Percentiles rank a stretch among this genome's conserved stretches.
Evolutionary conservation across 1,284 basidiomycete genomes (phyloP).

Genomic region (Papiliotrema nemorosa): DNA sequence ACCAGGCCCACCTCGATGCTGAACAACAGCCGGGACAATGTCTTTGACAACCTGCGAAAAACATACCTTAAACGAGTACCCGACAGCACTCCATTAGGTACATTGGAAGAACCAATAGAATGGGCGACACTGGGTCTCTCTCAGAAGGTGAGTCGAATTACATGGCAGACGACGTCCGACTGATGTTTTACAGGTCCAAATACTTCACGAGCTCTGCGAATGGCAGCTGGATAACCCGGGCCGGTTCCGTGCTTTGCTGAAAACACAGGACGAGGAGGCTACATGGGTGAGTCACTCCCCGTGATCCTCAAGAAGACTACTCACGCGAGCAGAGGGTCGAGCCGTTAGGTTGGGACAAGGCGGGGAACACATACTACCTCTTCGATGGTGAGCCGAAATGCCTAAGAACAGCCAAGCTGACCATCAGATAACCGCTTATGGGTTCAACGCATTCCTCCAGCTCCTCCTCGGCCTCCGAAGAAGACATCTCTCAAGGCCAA

Average conservation of each 20-base stretch:
- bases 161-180: neutral
- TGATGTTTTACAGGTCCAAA: constrained; percentile 36
- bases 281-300: constrained; percentile 49
- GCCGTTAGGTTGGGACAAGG: constrained; percentile 55
- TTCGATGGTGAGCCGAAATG: constrained; percentile 50
- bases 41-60: constrained; percentile 43
- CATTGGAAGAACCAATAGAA: constrained; percentile 39
- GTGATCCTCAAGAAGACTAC: neutral
- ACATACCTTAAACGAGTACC: constrained; percentile 46
- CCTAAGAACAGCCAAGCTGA: neutral
- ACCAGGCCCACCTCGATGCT: no score
- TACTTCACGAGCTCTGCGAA: constrained; percentile 53
- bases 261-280: constrained; percentile 52
- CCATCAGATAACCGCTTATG: constrained; percentile 56
- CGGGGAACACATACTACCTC: constrained; percentile 55
- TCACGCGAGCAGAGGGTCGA: constrained; percentile 49
- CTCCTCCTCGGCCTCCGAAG: constrained; percentile 34
- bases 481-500: constrained; percentile 39
- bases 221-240: constrained; percentile 56
- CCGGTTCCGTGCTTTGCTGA: constrained; percentile 52
- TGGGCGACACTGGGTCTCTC: constrained; percentile 53
- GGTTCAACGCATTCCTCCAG: constrained; percentile 52
- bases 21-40: constrained; percentile 40
- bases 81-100: constrained; percentile 39
- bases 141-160: constrained; percentile 48